Evolutionary conservation across 345 rosid species (phyloP).

Genomic region (Salix exigua): DNA sequence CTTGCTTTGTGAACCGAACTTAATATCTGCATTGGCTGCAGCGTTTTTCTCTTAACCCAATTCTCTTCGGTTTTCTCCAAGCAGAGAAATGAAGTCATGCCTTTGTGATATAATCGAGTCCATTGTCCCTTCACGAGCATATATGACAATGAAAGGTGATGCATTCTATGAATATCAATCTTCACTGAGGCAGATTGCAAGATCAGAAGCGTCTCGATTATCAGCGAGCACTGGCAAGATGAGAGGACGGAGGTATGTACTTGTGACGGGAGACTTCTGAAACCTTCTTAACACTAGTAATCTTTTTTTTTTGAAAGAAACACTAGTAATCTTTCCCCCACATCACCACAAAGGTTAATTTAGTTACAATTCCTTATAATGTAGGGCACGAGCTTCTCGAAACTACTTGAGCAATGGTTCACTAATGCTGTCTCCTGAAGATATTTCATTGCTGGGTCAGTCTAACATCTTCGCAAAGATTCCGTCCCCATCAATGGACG

Average conservation of each 20-base stretch:
- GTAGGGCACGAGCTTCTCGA: constrained; percentile 55
- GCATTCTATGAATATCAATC: constrained; percentile 71
- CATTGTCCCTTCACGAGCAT: constrained; percentile 51
- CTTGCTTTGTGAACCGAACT: not conserved
- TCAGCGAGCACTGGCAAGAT: constrained; percentile 32
- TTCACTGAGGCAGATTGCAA: constrained; percentile 59
- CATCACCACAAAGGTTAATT: not conserved
- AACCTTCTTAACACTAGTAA: not conserved
- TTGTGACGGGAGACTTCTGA: not conserved
- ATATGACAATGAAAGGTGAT: constrained; percentile 49
- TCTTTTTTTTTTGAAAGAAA: no score
- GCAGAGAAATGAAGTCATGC: constrained; percentile 49
- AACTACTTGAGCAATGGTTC: constrained; percentile 67
- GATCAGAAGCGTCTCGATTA: constrained; percentile 57
- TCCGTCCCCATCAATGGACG: constrained; percentile 16
- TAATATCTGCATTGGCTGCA: not conserved
- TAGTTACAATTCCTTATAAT: not conserved
- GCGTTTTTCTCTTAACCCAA: not conserved
- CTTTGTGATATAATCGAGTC: constrained; percentile 45
- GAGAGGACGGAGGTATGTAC: constrained; percentile 48
- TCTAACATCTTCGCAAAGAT: constrained; percentile 33
- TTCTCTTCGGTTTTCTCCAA: constrained; percentile 9
- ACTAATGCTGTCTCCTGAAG: constrained; percentile 56
- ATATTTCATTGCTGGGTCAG: constrained; percentile 53
- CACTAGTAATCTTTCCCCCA: not conserved